These are phyloP conservation scores for Priceomyces haplophilus DNA, from an alignment of 805 yeast genomes.

Conservation along the genomic window DNA sequence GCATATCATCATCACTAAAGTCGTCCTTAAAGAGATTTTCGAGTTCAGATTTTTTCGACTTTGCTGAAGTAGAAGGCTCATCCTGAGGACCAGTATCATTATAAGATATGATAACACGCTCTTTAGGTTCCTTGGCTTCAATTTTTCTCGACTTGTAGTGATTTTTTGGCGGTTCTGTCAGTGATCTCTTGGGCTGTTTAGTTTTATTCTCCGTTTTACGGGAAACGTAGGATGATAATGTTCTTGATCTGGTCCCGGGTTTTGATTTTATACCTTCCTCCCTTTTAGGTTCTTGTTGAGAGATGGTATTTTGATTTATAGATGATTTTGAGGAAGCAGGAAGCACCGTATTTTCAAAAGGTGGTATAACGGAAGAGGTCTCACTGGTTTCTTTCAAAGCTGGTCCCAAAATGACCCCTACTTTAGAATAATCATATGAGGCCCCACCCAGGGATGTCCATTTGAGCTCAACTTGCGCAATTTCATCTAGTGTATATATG, in stretches of 20 bases:
- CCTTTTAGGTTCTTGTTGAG: constrained; percentile 25
- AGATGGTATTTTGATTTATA: background rate
- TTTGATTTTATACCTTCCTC: constrained; percentile 18
- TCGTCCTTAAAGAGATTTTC: constrained; percentile 35
- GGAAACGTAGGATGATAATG: constrained; percentile 16
- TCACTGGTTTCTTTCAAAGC: constrained; percentile 8
- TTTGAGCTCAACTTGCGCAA: constrained; percentile 11
- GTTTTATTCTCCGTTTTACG: constrained; percentile 15
- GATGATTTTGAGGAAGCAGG: constrained; percentile 6
- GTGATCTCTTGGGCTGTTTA: constrained; percentile 10
- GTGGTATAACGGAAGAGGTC: background rate
- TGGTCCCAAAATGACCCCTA: constrained; percentile 37
- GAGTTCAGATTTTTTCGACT: constrained; percentile 19
- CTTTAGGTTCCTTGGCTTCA: constrained; percentile 28
- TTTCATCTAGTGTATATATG: constrained; percentile 1
- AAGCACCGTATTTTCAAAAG: background rate
- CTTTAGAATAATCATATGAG: constrained; percentile 16
- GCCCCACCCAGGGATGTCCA: constrained; percentile 14
- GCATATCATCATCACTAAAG: constrained; percentile 12
- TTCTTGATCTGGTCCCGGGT: constrained; percentile 7
- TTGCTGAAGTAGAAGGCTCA: constrained; percentile 6
- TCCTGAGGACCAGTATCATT: constrained; percentile 11
- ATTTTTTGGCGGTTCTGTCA: constrained; percentile 11
- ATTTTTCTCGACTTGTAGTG: constrained; percentile 37
- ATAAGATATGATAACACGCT: constrained; percentile 35